These are phyloP conservation scores for Salvia splendens DNA, from an alignment of 257 asterid genomes.

Conservation along the genomic window DNA sequence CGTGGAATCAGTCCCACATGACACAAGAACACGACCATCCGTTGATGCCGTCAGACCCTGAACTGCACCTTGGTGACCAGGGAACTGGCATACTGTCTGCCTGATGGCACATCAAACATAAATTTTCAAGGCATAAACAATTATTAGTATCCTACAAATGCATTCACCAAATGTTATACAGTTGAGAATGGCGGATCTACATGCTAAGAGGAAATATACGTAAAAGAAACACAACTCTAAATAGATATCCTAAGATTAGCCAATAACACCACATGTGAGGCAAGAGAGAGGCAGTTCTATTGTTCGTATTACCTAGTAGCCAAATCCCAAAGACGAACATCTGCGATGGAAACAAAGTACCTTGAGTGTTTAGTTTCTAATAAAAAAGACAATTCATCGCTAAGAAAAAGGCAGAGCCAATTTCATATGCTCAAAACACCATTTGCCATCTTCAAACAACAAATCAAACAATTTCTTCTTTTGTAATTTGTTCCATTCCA, in stretches of 20 bases:
- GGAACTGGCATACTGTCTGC: slow-evolving; percentile 82
- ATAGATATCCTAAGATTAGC: background rate
- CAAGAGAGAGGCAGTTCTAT: slow-evolving; percentile 20
- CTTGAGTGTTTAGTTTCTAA: slow-evolving; percentile 7
- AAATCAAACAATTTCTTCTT: slow-evolving; percentile 13
- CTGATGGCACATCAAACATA: slow-evolving; percentile 40
- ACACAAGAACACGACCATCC: slow-evolving; percentile 83
- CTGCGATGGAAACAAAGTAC: slow-evolving; percentile 46
- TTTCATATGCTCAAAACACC: background rate
- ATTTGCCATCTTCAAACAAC: background rate
- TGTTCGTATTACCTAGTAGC: slow-evolving; percentile 64
- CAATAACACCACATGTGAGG: background rate
- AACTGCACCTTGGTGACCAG: slow-evolving; percentile 96
- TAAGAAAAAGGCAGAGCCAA: background rate
- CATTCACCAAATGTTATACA: background rate
- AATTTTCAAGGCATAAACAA: slow-evolving; percentile 13
- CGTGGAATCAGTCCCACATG: slow-evolving; percentile 97
- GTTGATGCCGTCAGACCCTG: slow-evolving; percentile 83
- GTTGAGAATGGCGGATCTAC: slow-evolving; percentile 2
- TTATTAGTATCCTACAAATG: slow-evolving; percentile 14
- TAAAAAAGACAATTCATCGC: background rate
- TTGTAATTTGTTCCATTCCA: background rate
- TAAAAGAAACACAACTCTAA: background rate
- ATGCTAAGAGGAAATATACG: background rate
- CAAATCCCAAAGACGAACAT: slow-evolving; percentile 95